Evolutionary conservation across 2,329 filamentous ascomycete species (phyloP).

Genomic region (Sclerotinia subarctica): DNA sequence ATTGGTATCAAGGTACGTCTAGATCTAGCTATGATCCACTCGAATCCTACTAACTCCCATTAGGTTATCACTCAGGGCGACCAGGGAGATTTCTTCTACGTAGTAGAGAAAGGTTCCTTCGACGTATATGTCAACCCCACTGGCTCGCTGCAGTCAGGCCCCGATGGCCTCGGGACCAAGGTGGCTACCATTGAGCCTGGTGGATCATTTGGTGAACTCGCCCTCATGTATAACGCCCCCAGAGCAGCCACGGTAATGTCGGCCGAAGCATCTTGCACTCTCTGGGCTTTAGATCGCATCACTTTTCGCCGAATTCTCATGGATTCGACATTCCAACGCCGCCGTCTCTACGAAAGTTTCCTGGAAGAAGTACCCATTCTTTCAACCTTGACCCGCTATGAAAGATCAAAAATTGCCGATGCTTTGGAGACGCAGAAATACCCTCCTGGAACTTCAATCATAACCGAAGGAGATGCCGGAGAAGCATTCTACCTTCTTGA

Average conservation of each 20-base stretch:
- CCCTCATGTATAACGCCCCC: conserved; percentile 97
- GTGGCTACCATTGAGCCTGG: conserved; percentile 81
- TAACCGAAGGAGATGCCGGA: conserved; percentile 86
- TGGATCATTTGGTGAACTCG: conserved; percentile 93
- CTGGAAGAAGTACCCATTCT: conserved; percentile 90
- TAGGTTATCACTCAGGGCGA: conserved; percentile 95
- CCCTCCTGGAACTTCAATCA: conserved; percentile 75
- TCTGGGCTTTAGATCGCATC: conserved; percentile 93
- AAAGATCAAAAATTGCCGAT: conserved; percentile 96
- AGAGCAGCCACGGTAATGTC: conserved; percentile 92
- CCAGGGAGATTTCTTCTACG: conserved; percentile 95
- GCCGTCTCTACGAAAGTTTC: conserved; percentile 96
- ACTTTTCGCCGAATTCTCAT: conserved; percentile 98
- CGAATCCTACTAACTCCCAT: background rate
- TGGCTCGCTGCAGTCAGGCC: conserved; percentile 74
- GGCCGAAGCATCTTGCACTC: conserved; percentile 69
- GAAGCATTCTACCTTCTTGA: conserved; percentile 91
- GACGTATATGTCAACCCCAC: conserved; percentile 83
- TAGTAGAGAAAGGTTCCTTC: conserved; percentile 87
- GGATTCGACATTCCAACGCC: conserved; percentile 94
- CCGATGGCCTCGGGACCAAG: conserved; percentile 76
- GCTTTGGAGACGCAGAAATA: conserved; percentile 90
- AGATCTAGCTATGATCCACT: background rate
- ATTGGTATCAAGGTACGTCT: conserved; percentile 69
- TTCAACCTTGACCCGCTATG: conserved; percentile 79